A percentile compares a stretch with the other conserved stretches of the same genome.
Conservation (phyloP, 208 protist species). For the Wallacemonas sp. region DNA sequence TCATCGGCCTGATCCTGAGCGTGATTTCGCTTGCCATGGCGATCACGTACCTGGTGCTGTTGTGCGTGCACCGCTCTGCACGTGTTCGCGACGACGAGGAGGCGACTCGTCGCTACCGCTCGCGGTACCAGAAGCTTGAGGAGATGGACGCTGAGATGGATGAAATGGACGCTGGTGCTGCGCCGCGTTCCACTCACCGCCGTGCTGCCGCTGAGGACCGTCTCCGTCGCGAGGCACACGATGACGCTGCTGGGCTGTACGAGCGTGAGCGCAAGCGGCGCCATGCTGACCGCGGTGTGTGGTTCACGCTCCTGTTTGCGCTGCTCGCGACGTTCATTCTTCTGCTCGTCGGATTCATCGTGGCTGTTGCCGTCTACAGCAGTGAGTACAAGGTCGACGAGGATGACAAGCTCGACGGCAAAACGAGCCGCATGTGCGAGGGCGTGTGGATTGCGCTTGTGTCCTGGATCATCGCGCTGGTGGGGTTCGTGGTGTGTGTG, state of each 20-base stretch:
- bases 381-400: constrained; percentile 6
- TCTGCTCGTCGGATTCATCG: constrained; percentile 2
- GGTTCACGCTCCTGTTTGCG: not conserved
- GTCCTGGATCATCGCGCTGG: not conserved
- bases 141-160: not conserved
- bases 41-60: not conserved
- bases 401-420: not conserved
- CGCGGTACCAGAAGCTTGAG: constrained; percentile 1
- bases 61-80: constrained; percentile 8
- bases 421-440: not conserved
- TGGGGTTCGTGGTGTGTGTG: not conserved
- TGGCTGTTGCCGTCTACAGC: constrained; percentile 4
- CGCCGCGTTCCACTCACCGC: not conserved
- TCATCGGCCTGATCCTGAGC: constrained; percentile 9
- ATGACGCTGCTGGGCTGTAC: constrained; percentile 1
- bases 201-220: not conserved
- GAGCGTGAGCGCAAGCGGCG: constrained; percentile 9
- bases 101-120: not conserved
- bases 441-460: constrained; percentile 14
- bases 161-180: not conserved
- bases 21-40: not conserved
- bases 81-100: not conserved
- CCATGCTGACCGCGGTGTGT: constrained; percentile 4
- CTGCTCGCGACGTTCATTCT: constrained; percentile 2
- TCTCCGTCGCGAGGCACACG: constrained; percentile 9